Base-by-base conservation (phyloP, 805 yeast genomes). In the Wickerhamiella occidentalis region DNA sequence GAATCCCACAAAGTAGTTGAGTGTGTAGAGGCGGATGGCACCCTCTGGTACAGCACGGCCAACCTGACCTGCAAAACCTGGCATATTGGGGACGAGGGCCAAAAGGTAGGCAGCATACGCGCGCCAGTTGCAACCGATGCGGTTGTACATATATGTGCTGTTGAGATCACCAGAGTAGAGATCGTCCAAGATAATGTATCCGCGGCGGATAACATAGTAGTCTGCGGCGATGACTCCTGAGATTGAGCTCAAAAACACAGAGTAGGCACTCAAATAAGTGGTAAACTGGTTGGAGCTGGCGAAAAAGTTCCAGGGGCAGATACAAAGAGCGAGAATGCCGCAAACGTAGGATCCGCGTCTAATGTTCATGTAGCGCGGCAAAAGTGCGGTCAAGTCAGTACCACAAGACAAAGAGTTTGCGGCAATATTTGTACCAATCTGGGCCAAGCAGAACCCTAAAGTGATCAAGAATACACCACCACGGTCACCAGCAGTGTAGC, bases 71-170 rank as follows among this genome's bases (percentile, higher is more conserved):
- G 81, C 90, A 58, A 86, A 86, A 1, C 96, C 96, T 18, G 82
- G 83, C 60, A 86, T 80, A 60, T 85, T 86, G 44, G 94, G 92
- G 28, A 78, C 68, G 52, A 86, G 80, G 49, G 94, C 95, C 56
- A 80, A 73, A 55, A 87, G 62, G 62, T 86, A 86, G 1, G 95
- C 92, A 28, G 72, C 77, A 56, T 76, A 79, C 1, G 90, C 95
- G 63, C 94, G 73, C 92, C 94, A 84, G 62, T 85, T 85, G 64
- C 77, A 57, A 36, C 95, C 95, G 44, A 69, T 65, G 94, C 94
- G 25, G 58, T 75, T 73, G 66, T 76, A 85, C 66, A 73, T 74
- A 67, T 86, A 87, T 50, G 68, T 64, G 6, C 71, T 61, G 28
- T 68, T 66, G 4, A 65, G 62, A 55, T 61, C 58, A 38, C 72